Percentiles rank a stretch among this genome's conserved stretches.
These are phyloP conservation scores for Boletus tomentosulus DNA, from an alignment of 768 basidiomycete species.

Conservation along the genomic window DNA sequence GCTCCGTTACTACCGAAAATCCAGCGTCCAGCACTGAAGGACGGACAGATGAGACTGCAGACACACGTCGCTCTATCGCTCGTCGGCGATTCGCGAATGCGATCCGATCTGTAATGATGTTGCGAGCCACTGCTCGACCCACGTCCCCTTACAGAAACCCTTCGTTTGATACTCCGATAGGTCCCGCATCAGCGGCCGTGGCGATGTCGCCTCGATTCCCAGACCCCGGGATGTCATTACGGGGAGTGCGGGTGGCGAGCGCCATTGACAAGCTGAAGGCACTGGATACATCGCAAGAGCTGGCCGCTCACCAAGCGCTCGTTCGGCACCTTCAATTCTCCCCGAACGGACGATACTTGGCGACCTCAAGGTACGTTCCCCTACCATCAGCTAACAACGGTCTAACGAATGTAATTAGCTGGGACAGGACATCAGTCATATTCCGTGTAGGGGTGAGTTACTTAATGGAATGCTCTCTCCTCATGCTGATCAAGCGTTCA, in stretches of 20 bases:
- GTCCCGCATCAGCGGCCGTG: conserved; percentile 15
- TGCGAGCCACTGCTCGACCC: conserved; percentile 32
- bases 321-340: conserved; percentile 55
- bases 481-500: conserved; percentile 21
- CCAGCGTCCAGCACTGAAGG: conserved; percentile 26
- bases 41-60: conserved; percentile 24
- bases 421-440: conserved; percentile 49
- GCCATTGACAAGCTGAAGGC: conserved; percentile 41
- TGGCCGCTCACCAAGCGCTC: conserved; percentile 45
- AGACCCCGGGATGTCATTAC: conserved; percentile 34
- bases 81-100: conserved; percentile 39
- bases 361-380: conserved; percentile 45
- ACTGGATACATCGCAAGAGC: conserved; percentile 38
- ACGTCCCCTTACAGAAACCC: conserved; percentile 30
- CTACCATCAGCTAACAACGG: not conserved
- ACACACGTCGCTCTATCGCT: conserved; percentile 25
- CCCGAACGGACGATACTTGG: conserved; percentile 49
- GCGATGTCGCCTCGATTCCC: conserved; percentile 31
- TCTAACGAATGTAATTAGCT: conserved; percentile 29
- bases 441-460: conserved; percentile 44
- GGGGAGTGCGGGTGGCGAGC: conserved; percentile 37
- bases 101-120: conserved; percentile 46
- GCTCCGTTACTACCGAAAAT: conserved; percentile 25
- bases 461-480: conserved; percentile 3
- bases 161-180: conserved; percentile 26